A percentile compares a stretch with the other conserved stretches of the same genome.
Conservation (phyloP, 768 basidiomycete species). For the Pleurotus cornucopiae region DNA sequence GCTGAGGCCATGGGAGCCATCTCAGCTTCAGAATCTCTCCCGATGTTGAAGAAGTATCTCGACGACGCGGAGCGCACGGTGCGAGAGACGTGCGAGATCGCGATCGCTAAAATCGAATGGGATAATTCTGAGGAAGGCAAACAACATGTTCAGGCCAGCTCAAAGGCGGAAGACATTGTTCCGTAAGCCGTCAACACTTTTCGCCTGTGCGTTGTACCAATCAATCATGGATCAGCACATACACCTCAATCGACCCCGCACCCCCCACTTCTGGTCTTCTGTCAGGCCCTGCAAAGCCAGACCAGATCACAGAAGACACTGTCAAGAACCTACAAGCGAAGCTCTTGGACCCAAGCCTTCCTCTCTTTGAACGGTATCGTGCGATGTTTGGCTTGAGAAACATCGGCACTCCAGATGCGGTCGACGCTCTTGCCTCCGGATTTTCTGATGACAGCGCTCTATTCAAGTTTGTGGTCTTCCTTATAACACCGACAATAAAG, state of each 20-base stretch:
- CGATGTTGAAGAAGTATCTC: conserved; percentile 68
- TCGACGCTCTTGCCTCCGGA: conserved; percentile 87
- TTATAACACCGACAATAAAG: not conserved
- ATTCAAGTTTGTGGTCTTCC: conserved; percentile 64
- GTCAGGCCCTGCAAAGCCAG: conserved; percentile 45
- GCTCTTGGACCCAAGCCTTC: conserved; percentile 60
- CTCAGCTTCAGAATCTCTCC: conserved; percentile 59
- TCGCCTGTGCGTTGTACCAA: not conserved
- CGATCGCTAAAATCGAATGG: conserved; percentile 92
- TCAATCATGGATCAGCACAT: conserved; percentile 40
- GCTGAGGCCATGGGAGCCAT: conserved; percentile 99
- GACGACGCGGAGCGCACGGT: conserved; percentile 70
- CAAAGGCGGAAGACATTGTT: conserved; percentile 19
- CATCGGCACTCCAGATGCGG: conserved; percentile 79
- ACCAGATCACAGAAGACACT: conserved; percentile 40
- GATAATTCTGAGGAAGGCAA: conserved; percentile 75
- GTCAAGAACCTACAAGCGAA: conserved; percentile 54
- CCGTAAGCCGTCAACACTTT: conserved; percentile 28
- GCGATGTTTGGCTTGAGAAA: conserved; percentile 98
- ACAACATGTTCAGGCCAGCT: conserved; percentile 32
- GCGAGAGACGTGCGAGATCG: conserved; percentile 96
- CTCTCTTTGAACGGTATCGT: conserved; percentile 91
- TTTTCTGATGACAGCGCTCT: conserved; percentile 86
- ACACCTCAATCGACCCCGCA: conserved; percentile 87
- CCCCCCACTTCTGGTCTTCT: conserved; percentile 70